Conservation (phyloP, 148 eudicot species). For the Chenopodium berlandieri region DNA sequence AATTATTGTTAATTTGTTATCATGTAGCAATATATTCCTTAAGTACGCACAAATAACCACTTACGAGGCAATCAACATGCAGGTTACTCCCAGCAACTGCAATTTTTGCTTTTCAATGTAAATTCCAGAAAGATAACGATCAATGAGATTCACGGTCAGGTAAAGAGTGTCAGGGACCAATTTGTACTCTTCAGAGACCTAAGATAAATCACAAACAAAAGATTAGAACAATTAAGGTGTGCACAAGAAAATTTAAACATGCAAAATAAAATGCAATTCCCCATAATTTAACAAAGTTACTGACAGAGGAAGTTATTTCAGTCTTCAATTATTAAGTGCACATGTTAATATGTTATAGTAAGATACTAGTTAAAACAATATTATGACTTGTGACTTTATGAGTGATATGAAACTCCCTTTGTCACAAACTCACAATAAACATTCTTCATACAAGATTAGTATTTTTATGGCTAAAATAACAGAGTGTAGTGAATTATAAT, state of each 20-base stretch:
- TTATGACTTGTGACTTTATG: not conserved
- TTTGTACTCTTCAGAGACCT: conserved; percentile 87
- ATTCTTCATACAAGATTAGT: too few relatives aligned
- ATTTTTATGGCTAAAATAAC: not conserved
- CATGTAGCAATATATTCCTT: not conserved
- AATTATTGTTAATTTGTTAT: not conserved
- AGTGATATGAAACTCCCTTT: not conserved
- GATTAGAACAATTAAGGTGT: not conserved
- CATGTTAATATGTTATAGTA: not conserved
- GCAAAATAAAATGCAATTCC: not conserved
- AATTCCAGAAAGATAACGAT: conserved; percentile 67
- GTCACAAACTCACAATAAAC: not conserved
- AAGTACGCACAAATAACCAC: conserved; percentile 24
- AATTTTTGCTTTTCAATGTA: conserved; percentile 77
- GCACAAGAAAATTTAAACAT: not conserved
- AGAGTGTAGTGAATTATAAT: not conserved
- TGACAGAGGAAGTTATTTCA: not conserved
- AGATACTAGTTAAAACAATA: not conserved
- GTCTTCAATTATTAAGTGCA: not conserved
- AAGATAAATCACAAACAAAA: conserved; percentile 9
- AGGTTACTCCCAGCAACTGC: conserved; percentile 86
- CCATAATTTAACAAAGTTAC: not conserved
- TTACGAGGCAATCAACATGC: conserved; percentile 98
- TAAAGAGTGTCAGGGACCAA: conserved; percentile 91
- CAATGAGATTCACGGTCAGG: conserved; percentile 79